Percentiles rank a stretch among this genome's conserved stretches.
These are phyloP conservation scores for Saturnispora bothae DNA, from an alignment of 805 yeast species.

Conservation along the genomic window DNA sequence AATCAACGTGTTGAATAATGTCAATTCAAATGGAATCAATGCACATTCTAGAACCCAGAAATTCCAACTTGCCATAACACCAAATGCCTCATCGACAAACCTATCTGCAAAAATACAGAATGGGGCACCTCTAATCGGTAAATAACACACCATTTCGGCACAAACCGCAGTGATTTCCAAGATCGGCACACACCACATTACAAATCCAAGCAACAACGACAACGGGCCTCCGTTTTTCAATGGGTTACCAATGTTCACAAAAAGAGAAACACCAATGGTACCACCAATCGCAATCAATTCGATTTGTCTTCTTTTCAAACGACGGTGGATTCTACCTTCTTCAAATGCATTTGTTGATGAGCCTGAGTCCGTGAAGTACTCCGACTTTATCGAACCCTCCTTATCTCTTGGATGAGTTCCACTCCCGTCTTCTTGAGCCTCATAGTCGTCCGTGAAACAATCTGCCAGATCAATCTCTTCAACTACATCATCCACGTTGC, in stretches of 20 bases:
- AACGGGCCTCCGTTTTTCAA: constrained; percentile 33
- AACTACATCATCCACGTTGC: not conserved
- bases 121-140: constrained; percentile 35
- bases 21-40: constrained; percentile 39
- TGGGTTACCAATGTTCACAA: constrained; percentile 33
- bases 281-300: constrained; percentile 65
- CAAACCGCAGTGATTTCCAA: constrained; percentile 31
- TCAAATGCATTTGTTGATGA: constrained; percentile 6
- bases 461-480: constrained; percentile 8
- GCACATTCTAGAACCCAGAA: constrained; percentile 39
- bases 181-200: constrained; percentile 34
- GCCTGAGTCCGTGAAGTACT: not conserved
- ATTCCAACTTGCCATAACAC: constrained; percentile 36
- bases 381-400: not conserved
- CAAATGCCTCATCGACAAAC: constrained; percentile 36
- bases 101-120: constrained; percentile 36
- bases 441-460: constrained; percentile 10
- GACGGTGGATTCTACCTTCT: constrained; percentile 19
- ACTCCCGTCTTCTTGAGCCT: constrained; percentile 3
- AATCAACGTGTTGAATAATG: constrained; percentile 42
- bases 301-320: constrained; percentile 53
- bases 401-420: not conserved
- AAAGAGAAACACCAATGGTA: constrained; percentile 35
- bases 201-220: constrained; percentile 29
- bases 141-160: constrained; percentile 36